Base-by-base conservation (phyloP, 2,329 filamentous ascomycete genomes). In the Penicillium hesseltinei region DNA sequence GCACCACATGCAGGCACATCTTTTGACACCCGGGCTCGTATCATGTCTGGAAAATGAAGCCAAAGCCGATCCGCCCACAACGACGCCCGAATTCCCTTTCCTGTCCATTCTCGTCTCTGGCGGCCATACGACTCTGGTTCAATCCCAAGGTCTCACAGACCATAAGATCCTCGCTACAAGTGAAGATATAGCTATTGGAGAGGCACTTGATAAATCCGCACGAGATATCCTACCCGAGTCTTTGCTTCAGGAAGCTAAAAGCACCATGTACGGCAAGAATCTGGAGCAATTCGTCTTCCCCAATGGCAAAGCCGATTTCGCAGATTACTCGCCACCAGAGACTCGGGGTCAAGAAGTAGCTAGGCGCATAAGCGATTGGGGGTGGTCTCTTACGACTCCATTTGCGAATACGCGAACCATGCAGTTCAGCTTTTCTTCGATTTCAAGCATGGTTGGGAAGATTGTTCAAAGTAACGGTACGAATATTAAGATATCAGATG, bases 1-100 rank as follows among this genome's bases (percentile, higher is more conserved):
- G 1, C 90, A 99, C 73, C 94, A 99, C 74, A 97, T 99, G 94
- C 92, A 97, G 73, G 94, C 92, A 11, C 94, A 99, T 74, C 89
- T 94, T 19, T 78, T 99, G 61, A 97, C 94, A 19, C 90, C 93
- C 17, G 83, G 91, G 10, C 82, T 99, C 42, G 87, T 88, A 4
- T 77, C 80, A 33, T 89, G 89, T 5, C 74, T 93, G 58, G 70
- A 79, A 51, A 63, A 59, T 21, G 62, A 60, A 13, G n/a, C 36
- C 60, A 51, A 51, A 8, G 10, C 49, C 17, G 47, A 57, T 21
- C 49, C 52, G 50, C 51, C 49, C 11, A 52, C 54, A 33, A 27
- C 54, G 15, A 39, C 64, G 69, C 89, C 88, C 0, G 68, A 75
- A 1, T 97, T 95, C 65, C 93, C 94, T 1, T 96, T 96, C 72